These are phyloP conservation scores for Cryptosporidium bovis DNA, from an alignment of 169 alveolate species.

Conservation along the genomic window DNA sequence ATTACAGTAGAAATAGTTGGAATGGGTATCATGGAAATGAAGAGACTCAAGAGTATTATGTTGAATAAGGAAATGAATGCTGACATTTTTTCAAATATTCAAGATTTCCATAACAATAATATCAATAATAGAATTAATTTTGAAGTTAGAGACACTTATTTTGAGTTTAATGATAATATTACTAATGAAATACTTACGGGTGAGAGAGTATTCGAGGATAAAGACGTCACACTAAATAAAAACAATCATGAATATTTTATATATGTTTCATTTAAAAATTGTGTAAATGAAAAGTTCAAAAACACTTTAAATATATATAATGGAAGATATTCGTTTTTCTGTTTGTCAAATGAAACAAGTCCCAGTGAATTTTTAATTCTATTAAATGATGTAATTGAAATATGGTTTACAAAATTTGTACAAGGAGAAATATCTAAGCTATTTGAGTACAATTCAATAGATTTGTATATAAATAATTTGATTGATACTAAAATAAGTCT, in stretches of 20 bases:
- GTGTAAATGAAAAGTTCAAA: not conserved
- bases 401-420: conserved; percentile 27
- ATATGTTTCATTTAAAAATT: conserved; percentile 45
- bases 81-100: too few relatives aligned
- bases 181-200: not conserved
- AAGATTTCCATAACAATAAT: too few relatives aligned
- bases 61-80: too few relatives aligned
- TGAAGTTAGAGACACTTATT: not conserved
- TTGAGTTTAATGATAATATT: not conserved
- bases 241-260: conserved; percentile 8
- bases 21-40: too few relatives aligned
- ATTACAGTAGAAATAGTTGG: too few relatives aligned
- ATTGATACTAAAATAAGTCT: not conserved
- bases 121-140: not conserved
- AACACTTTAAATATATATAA: conserved; percentile 7
- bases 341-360: conserved; percentile 12
- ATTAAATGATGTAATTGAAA: conserved; percentile 27
- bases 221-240: not conserved
- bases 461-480: conserved; percentile 8
- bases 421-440: not conserved
- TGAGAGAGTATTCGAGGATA: not conserved
- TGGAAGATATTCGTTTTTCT: conserved; percentile 21
- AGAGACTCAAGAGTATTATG: not conserved
- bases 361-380: conserved; percentile 26
- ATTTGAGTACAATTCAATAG: not conserved